Evolutionary conservation across 2,329 filamentous ascomycete genomes (phyloP), one percentile per base, ranked within the genome.

Genomic region (Aspergillus candidus): DNA sequence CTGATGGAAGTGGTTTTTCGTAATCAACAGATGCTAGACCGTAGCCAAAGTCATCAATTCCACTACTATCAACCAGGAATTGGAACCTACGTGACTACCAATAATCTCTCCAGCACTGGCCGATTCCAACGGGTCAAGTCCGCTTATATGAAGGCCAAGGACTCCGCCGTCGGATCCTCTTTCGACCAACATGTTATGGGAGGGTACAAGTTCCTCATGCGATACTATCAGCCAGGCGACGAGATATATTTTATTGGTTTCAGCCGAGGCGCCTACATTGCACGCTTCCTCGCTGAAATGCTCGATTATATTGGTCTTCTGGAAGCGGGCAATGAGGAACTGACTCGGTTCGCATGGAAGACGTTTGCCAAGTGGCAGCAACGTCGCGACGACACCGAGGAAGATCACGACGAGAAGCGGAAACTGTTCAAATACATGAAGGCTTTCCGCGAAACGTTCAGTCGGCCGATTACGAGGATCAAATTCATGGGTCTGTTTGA

Each of bases 181-280:
- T 91, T 94, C 51, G 86, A 85, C 53, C 77, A 88, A 44, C 87
- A 93, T 66, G 87, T 93, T 10, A 86, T 93, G 54, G 86, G 83
- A 6, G 87, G 86, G 1, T 93, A 93, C 65, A 81, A 82, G 43
- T 88, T 90, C 61, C 71, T 88, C 36, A 87, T 88, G 83, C 77
- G 81, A 13, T 85, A 83, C 61, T 87, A 87, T 60, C 73, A 73
- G 35, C 75, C 77, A 0, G 72, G 72, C 10, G 70, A 75, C 47
- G 69, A 74, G 43, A 84, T 86, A 31, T 86, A 81, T 59, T 79
- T 87, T 66, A 86, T 87, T 47, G 84, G 84, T 0, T 88, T 88
- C 66, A 84, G 79, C 35, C 77, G 84, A 14, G 84, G 84, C 13
- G 77, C 83, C 1, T 88, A 88, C 56, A 84, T 85, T 35, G 84